Conservation (phyloP, 305 asterid genomes). For the Solanum hybrid region DNA sequence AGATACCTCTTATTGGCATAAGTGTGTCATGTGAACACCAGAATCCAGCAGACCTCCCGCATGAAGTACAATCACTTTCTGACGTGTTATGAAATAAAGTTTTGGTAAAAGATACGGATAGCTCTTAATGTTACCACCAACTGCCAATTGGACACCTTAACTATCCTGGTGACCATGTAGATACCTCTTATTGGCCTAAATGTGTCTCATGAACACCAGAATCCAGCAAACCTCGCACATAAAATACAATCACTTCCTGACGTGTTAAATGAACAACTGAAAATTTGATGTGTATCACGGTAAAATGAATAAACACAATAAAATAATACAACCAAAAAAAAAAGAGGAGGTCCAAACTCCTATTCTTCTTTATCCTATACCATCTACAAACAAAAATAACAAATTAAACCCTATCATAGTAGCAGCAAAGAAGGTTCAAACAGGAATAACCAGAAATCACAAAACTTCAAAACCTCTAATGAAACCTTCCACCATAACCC, state of each 20-base stretch:
- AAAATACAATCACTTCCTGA: background rate
- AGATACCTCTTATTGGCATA: background rate
- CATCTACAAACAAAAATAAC: background rate
- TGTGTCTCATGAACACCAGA: background rate
- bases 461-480: background rate
- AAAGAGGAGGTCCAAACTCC: background rate
- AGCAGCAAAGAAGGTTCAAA: background rate
- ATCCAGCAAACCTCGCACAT: background rate
- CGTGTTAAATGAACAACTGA: background rate
- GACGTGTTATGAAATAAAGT: background rate
- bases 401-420: background rate
- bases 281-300: background rate
- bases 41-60: background rate
- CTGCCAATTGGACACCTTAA: background rate
- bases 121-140: background rate
- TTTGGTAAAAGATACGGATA: background rate
- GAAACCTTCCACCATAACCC: background rate
- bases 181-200: background rate
- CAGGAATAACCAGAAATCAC: background rate
- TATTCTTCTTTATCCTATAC: background rate
- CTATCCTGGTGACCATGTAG: background rate
- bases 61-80: background rate
- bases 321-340: background rate
- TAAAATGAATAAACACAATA: background rate
- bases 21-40: background rate